These are phyloP conservation scores for Glonium stellatum DNA, from an alignment of 495 filamentous ascomycete genomes.

Conservation along the genomic window DNA sequence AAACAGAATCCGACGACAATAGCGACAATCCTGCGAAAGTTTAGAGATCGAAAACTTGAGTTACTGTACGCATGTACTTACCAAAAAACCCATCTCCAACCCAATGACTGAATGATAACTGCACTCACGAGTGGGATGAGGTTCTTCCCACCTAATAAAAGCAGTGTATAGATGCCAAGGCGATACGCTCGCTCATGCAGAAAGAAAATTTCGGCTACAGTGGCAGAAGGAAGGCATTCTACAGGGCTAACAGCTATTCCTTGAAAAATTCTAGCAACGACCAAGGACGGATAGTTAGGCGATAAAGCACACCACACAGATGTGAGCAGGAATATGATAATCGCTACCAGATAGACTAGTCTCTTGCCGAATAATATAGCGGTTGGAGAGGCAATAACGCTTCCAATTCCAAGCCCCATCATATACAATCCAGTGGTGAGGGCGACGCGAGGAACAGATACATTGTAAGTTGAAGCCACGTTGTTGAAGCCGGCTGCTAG, in stretches of 20 bases:
- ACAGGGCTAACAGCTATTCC: conserved; percentile 84
- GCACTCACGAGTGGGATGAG: conserved; percentile 82
- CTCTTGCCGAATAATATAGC: conserved; percentile 89
- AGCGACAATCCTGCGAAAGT: conserved; percentile 59
- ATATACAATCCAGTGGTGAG: conserved; percentile 93
- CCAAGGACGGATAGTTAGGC: conserved; percentile 65
- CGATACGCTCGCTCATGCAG: conserved; percentile 91
- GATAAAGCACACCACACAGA: conserved; percentile 83
- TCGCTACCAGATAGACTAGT: conserved; percentile 79
- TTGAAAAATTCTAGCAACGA: conserved; percentile 78
- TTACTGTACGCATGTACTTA: conserved; percentile 35
- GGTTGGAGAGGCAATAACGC: conserved; percentile 76
- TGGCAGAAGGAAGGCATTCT: conserved; percentile 91
- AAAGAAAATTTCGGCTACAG: conserved; percentile 95
- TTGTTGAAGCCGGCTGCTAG: conserved; percentile 85
- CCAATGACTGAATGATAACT: conserved; percentile 66
- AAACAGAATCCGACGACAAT: conserved; percentile 74
- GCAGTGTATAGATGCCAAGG: conserved; percentile 88
- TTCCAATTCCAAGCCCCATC: conserved; percentile 85
- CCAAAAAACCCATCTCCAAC: conserved; percentile 95
- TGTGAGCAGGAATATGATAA: conserved; percentile 66
- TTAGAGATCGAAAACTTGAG: conserved; percentile 27
- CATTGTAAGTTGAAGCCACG: conserved; percentile 63
- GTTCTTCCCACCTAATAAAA: conserved; percentile 90
- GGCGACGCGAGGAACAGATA: conserved; percentile 68